phyloP scores from a whole-genome alignment of 2,329 filamentous ascomycete species.

The Pseudocercospora eumusae region DNA sequence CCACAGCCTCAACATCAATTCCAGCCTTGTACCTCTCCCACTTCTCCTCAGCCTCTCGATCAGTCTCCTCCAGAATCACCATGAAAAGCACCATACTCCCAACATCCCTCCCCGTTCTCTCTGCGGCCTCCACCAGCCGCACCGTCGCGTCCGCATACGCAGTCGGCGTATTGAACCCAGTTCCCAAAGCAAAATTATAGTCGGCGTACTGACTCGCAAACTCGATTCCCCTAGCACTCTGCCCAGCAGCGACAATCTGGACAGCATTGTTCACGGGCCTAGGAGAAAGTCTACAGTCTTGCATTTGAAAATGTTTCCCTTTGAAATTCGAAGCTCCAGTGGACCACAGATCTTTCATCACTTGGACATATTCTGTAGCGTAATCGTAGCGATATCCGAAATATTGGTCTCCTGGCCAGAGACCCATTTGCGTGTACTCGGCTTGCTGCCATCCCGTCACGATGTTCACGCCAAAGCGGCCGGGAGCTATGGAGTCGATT shows the following conservation, averaged over 20 bases:
- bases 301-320: conserved; percentile 23
- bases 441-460: conserved; percentile 25
- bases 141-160: conserved; percentile 12
- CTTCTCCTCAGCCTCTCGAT: conserved; percentile 18
- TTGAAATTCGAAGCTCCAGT: conserved; percentile 19
- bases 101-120: conserved; percentile 18
- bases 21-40: conserved; percentile 23
- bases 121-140: conserved; percentile 14
- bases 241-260: conserved; percentile 22
- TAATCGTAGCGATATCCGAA: conserved; percentile 26
- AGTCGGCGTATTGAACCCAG: conserved; percentile 21
- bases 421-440: conserved; percentile 22
- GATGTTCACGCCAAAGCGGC: conserved; percentile 23
- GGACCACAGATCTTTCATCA: conserved; percentile 23
- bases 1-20: conserved; percentile 21
- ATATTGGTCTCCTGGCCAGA: conserved; percentile 23
- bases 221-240: conserved; percentile 19
- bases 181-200: conserved; percentile 23
- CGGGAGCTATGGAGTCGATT: conserved; percentile 19
- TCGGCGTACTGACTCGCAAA: conserved; percentile 21
- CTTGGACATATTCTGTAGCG: conserved; percentile 22
- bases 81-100: conserved; percentile 24
- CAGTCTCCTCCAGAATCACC: conserved; percentile 19
- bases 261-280: conserved; percentile 5
- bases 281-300: conserved; percentile 23